phyloP scores from a whole-genome alignment of 164 flowering plant genomes.

The Macadamia tetraphylla region DNA sequence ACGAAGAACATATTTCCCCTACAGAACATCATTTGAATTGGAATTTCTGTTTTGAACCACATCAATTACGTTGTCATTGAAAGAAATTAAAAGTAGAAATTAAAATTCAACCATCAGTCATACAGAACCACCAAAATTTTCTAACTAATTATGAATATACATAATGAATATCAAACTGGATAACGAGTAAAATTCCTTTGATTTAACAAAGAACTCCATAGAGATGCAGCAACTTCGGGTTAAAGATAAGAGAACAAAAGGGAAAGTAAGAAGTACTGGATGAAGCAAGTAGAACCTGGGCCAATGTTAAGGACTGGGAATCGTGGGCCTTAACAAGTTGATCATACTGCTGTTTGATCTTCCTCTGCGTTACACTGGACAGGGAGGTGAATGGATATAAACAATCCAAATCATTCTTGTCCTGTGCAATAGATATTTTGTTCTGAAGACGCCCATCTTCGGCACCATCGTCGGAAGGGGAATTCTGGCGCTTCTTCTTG shows the following conservation, averaged over 20 bases:
- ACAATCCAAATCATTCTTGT: slow-evolving; percentile 39
- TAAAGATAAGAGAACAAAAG: no score
- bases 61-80: no score
- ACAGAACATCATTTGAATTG: no score
- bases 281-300: slow-evolving; percentile 50
- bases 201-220: no score
- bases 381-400: slow-evolving; percentile 67
- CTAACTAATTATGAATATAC: no score
- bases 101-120: no score
- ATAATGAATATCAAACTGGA: no score
- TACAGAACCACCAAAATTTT: no score
- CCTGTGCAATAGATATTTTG: slow-evolving; percentile 13
- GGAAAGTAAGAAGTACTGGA: not conserved
- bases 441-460: slow-evolving; percentile 14
- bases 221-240: no score
- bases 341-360: slow-evolving; percentile 79
- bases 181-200: no score
- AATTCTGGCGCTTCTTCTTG: slow-evolving; percentile 41
- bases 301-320: slow-evolving; percentile 53
- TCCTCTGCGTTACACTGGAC: slow-evolving; percentile 73
- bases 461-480: slow-evolving; percentile 19
- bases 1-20: no score
- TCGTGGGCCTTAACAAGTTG: slow-evolving; percentile 63
- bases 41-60: not conserved
- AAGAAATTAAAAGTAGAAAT: no score